These are phyloP conservation scores for Ascochyta koolunga DNA, from an alignment of 2,329 filamentous ascomycete genomes.

Conservation along the genomic window DNA sequence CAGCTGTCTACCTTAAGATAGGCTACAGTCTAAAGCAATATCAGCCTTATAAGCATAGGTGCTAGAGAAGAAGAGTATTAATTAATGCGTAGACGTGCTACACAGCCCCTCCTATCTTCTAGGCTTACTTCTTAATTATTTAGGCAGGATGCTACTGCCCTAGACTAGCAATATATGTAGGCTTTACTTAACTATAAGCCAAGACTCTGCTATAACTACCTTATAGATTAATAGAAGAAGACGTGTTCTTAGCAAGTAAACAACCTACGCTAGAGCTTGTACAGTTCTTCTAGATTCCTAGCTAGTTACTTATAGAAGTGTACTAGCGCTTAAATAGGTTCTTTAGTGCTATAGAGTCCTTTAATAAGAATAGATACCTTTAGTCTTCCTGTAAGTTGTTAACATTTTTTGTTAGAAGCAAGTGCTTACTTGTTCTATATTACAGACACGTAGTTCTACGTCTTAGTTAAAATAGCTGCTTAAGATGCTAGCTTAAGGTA, in stretches of 20 bases:
- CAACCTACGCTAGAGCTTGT: conserved; percentile 17
- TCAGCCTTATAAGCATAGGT: too few relatives aligned
- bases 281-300: conserved; percentile 18
- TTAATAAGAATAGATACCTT: conserved; percentile 6
- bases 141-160: neutral
- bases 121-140: too few relatives aligned
- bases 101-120: too few relatives aligned
- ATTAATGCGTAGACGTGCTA: too few relatives aligned
- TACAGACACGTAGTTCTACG: conserved; percentile 22
- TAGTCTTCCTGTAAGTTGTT: conserved; percentile 4
- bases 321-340: conserved; percentile 27
- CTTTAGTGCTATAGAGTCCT: conserved; percentile 11
- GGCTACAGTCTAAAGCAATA: too few relatives aligned
- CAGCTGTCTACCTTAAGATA: too few relatives aligned
- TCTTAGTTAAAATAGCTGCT: conserved; percentile 16
- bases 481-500: conserved; percentile 4
- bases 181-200: neutral
- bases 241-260: conserved; percentile 35
- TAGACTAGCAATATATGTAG: neutral
- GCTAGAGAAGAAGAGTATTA: too few relatives aligned
- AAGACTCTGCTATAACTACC: neutral
- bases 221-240: conserved; percentile 1
- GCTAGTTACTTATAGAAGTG: conserved; percentile 11
- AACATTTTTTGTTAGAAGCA: neutral
- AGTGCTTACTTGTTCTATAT: neutral